Evolutionary conservation across 208 protist genomes (phyloP).

Genomic region (Polymyxa betae): DNA sequence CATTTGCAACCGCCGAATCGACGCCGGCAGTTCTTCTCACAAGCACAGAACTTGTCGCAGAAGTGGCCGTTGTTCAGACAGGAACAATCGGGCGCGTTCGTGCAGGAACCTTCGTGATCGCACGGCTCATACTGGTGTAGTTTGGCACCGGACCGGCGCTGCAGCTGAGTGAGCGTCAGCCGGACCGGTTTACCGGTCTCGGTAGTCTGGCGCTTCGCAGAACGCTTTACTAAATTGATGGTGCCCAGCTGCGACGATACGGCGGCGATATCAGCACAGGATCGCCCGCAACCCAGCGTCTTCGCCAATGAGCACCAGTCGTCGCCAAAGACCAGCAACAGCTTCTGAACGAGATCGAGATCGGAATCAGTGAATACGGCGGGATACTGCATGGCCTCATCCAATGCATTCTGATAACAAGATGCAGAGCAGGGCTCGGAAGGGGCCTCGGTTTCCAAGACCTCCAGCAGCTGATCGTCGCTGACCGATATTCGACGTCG

Average conservation of each 20-base stretch:
- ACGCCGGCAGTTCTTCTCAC: constrained; percentile 24
- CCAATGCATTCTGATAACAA: constrained; percentile 5
- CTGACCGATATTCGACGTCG: background rate
- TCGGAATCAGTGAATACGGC: background rate
- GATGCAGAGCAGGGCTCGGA: background rate
- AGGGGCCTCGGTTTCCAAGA: background rate
- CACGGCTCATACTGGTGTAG: constrained; percentile 50
- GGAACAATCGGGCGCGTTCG: background rate
- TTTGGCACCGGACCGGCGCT: background rate
- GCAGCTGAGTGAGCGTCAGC: background rate
- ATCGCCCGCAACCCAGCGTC: background rate
- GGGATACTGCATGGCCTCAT: background rate
- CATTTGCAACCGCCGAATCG: constrained; percentile 49
- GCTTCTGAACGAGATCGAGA: background rate
- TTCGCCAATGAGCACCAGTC: background rate
- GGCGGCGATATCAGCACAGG: background rate
- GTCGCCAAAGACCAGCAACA: background rate
- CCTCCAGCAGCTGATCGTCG: background rate
- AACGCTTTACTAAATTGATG: too few relatives aligned
- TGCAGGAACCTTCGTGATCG: constrained; percentile 47
- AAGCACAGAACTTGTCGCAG: constrained; percentile 59
- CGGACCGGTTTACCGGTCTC: background rate
- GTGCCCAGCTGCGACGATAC: background rate
- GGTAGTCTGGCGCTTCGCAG: too few relatives aligned
- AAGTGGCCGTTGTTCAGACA: constrained; percentile 56